Evolutionary conservation across 108 stramenopile genomes (phyloP).

Genomic region (Pseudonitzschia multistriata): DNA sequence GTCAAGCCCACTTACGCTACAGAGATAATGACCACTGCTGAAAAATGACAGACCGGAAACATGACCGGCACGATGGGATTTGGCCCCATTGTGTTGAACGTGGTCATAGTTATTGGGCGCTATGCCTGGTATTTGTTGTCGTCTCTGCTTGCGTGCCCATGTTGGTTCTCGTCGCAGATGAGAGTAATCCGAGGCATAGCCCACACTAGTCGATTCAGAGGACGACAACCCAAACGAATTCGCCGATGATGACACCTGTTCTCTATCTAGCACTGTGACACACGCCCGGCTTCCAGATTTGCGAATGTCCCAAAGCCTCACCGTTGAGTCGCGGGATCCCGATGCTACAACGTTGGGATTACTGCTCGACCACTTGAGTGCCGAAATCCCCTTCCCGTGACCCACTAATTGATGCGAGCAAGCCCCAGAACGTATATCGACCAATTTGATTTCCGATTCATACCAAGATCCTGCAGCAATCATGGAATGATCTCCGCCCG

Average conservation of each 20-base stretch:
- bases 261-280: conserved; percentile 57
- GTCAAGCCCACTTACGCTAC: conserved; percentile 48
- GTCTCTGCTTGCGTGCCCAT: conserved; percentile 8
- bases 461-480: conserved; percentile 26
- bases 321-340: conserved; percentile 57
- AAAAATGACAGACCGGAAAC: conserved; percentile 57
- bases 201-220: conserved; percentile 9
- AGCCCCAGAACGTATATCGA: conserved; percentile 68
- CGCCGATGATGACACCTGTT: conserved; percentile 14
- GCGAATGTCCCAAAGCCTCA: conserved; percentile 81
- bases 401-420: conserved; percentile 73
- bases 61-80: conserved; percentile 43
- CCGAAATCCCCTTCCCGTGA: conserved; percentile 53
- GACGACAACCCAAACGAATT: neutral
- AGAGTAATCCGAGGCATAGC: conserved; percentile 24
- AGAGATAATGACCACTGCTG: conserved; percentile 55
- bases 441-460: conserved; percentile 35
- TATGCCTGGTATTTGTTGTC: neutral
- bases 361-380: conserved; percentile 64
- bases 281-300: conserved; percentile 61
- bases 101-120: conserved; percentile 43
- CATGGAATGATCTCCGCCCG: conserved; percentile 24
- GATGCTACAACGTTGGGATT: conserved; percentile 58
- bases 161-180: conserved; percentile 33
- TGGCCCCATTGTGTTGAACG: conserved; percentile 4